Evolutionary conservation across 176 grass and related monocot species (phyloP).

Genomic region (Bromus sterilis): DNA sequence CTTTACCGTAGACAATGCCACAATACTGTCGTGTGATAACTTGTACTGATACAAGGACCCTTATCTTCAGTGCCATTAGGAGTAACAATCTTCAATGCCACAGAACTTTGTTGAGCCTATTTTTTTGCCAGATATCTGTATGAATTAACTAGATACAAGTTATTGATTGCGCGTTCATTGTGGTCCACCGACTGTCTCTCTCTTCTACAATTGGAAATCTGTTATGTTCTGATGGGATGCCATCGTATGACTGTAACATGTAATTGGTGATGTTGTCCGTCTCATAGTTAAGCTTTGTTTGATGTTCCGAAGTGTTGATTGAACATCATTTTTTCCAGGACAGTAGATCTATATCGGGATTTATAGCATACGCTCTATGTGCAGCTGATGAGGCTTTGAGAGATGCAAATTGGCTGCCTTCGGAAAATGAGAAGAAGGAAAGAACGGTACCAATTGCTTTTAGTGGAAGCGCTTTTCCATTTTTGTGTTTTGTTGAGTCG

Average conservation of each 20-base stretch:
- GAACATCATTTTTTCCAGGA: conserved; percentile 52
- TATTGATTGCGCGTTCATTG: background rate
- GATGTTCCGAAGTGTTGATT: conserved; percentile 16
- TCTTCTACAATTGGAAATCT: background rate
- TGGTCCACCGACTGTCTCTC: background rate
- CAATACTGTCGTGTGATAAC: background rate
- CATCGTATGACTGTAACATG: background rate
- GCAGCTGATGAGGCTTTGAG: conserved; percentile 87
- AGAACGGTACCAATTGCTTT: conserved; percentile 55
- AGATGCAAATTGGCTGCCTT: conserved; percentile 80
- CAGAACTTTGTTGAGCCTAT: background rate
- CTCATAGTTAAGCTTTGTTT: background rate
- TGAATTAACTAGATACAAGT: background rate
- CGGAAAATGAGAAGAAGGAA: conserved; percentile 58
- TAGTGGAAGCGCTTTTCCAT: background rate
- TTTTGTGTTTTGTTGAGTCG: background rate
- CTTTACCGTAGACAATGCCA: background rate
- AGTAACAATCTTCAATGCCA: background rate
- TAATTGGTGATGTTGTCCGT: background rate
- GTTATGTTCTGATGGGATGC: background rate
- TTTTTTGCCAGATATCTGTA: background rate
- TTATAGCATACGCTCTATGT: conserved; percentile 90
- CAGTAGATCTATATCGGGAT: conserved; percentile 71
- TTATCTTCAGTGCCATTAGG: background rate
- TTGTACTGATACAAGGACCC: background rate